phyloP scores from a whole-genome alignment of 176 grass and related monocot species.

The Cenchrus fungigraminus region DNA sequence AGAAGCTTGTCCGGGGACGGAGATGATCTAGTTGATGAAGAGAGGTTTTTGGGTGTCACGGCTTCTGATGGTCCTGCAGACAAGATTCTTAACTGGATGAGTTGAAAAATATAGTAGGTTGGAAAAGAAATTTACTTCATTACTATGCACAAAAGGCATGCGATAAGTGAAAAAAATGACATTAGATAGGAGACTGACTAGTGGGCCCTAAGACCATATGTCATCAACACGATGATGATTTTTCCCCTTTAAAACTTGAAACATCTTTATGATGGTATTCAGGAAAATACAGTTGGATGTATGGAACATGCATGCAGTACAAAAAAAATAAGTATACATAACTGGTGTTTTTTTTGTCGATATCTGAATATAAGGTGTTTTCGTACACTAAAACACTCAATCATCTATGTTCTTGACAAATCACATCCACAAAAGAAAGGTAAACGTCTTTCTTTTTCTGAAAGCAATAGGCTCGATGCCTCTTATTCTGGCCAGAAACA shows the following conservation, averaged over 20 bases:
- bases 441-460: neutral
- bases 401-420: neutral
- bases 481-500: neutral
- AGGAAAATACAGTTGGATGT: neutral
- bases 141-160: too few species aligned
- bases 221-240: neutral
- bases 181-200: neutral
- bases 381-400: neutral
- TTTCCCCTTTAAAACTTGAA: neutral
- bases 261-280: neutral
- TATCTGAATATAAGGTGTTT: neutral
- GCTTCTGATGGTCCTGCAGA: conserved; percentile 35
- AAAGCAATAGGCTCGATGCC: neutral
- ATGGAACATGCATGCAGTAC: neutral
- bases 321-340: neutral
- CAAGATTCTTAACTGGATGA: neutral
- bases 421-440: neutral
- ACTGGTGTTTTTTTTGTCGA: neutral
- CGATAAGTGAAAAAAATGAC: neutral
- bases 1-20: conserved; percentile 57
- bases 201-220: neutral
- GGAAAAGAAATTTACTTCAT: too few species aligned
- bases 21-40: neutral
- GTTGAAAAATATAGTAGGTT: neutral
- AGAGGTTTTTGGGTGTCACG: neutral